Conservation (phyloP, 371 early-diverging fungal species). For the Rhizopus arrhizus region DNA sequence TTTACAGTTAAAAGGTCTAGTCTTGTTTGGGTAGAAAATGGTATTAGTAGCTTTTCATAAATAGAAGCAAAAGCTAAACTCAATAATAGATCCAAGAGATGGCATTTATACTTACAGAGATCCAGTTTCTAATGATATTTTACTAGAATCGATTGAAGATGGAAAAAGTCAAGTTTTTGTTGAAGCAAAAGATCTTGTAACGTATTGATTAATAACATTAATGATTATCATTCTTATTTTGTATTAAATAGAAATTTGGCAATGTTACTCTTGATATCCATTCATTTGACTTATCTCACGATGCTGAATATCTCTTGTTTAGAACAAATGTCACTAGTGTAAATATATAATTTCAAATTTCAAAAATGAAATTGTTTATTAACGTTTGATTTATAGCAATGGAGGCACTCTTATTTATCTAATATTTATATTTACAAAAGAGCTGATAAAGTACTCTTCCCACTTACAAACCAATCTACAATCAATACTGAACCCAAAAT, state of each 20-base stretch:
- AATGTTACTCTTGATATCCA: conserved; percentile 39
- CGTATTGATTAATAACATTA: conserved; percentile 25
- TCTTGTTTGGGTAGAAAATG: conserved; percentile 59
- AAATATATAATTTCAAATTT: conserved; percentile 7
- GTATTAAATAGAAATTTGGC: conserved; percentile 25
- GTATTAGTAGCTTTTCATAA: conserved; percentile 23
- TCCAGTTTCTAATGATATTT: conserved; percentile 45
- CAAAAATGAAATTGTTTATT: not conserved
- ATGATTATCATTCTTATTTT: conserved; percentile 21
- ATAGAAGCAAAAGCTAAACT: not conserved
- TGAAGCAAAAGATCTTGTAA: conserved; percentile 34
- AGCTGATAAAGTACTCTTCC: conserved; percentile 52
- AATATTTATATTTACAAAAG: conserved; percentile 77
- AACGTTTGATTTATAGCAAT: conserved; percentile 46
- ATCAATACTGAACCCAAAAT: conserved; percentile 38
- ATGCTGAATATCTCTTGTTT: conserved; percentile 76
- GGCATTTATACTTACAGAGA: conserved; percentile 55
- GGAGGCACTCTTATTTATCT: conserved; percentile 83
- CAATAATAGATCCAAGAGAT: conserved; percentile 35
- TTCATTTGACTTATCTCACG: conserved; percentile 70
- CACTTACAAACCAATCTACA: conserved; percentile 55
- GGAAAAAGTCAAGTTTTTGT: conserved; percentile 38
- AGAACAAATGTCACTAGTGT: conserved; percentile 66
- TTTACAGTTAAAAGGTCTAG: conserved; percentile 42
- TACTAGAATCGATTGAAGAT: conserved; percentile 45